Evolutionary conservation across 495 filamentous ascomycete genomes (phyloP), one percentile per base, ranked within the genome.

Genomic region (Lasiosphaeria ovina): DNA sequence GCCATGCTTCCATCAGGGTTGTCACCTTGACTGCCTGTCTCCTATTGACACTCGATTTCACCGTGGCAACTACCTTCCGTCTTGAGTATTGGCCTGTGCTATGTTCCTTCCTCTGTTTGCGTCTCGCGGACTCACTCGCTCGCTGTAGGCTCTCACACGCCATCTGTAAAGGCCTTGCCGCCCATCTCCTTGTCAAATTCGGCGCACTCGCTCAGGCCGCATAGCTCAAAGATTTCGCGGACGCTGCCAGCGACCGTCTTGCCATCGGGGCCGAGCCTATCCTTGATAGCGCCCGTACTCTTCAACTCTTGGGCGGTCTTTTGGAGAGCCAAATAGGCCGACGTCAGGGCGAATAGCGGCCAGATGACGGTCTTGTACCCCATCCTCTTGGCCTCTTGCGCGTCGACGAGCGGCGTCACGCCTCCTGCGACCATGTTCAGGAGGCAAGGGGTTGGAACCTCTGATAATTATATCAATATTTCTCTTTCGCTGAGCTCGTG

Each of bases 361-460:
- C 83, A 85, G 33, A 89, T 87, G 52, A 87, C 84, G 44, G 89
- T 82, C 45, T 77, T 72, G 67, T 84, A 89, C 3, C 87, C 86
- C 71, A 89, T 76, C 50, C 81, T 77, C 57, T 77, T 67, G 0
- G 86, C 85, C 65, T 87, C 82, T 17, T 76, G 63, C 7, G 77
- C 76, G 16, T 76, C 80, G 8, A 89, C 78, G 1, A 82, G 64
- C 0, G 86, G 86, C 3, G 77, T 83, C 1, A 81, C 79, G 11
- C 86, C 86, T 35, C 83, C 81, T 50, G 81, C 77, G 0, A 90
- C 86, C 75, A 84, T 83, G 63, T 89, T 89, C 45, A 89, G 71
- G 6, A 88, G 70, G 49, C 87, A 74, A 1, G 86, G 86, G 69
- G 69, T 73, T 1, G 66, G 68, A 1, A 49, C 11, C 59, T 62